Percentiles rank a stretch among this genome's conserved stretches.
These are phyloP conservation scores for Citrus hindsii DNA, from an alignment of 345 rosid genomes.

Conservation along the genomic window DNA sequence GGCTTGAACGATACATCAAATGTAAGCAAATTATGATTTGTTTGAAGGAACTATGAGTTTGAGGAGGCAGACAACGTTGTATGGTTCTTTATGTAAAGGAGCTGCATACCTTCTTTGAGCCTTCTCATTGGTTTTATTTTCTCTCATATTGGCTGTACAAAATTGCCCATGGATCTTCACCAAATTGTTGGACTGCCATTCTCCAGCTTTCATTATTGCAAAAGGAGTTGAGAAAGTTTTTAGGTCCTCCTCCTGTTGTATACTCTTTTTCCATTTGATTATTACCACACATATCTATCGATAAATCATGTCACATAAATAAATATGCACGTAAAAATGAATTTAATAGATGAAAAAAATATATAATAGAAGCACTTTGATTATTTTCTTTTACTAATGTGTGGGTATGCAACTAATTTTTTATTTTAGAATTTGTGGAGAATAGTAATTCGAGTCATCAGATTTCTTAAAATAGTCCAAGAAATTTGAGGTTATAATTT, in stretches of 20 bases:
- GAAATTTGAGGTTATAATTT: neutral
- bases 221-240: neutral
- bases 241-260: neutral
- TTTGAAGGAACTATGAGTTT: neutral
- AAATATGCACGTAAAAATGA: too few relatives aligned
- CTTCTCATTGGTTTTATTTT: neutral
- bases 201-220: neutral
- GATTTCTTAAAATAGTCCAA: too few relatives aligned
- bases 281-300: too few relatives aligned
- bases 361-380: too few relatives aligned
- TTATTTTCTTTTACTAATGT: too few relatives aligned
- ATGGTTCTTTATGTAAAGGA: neutral
- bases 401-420: too few relatives aligned
- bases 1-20: conserved; percentile 44
- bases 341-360: too few relatives aligned
- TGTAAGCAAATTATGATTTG: neutral
- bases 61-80: neutral
- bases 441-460: too few relatives aligned
- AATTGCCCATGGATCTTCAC: neutral
- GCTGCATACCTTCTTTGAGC: neutral
- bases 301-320: too few relatives aligned
- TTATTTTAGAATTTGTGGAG: too few relatives aligned
- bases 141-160: neutral
- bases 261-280: neutral
- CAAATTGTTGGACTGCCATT: conserved; percentile 10